phyloP scores from a whole-genome alignment of 2,329 filamentous ascomycete genomes.

The Fusarium luffae region DNA sequence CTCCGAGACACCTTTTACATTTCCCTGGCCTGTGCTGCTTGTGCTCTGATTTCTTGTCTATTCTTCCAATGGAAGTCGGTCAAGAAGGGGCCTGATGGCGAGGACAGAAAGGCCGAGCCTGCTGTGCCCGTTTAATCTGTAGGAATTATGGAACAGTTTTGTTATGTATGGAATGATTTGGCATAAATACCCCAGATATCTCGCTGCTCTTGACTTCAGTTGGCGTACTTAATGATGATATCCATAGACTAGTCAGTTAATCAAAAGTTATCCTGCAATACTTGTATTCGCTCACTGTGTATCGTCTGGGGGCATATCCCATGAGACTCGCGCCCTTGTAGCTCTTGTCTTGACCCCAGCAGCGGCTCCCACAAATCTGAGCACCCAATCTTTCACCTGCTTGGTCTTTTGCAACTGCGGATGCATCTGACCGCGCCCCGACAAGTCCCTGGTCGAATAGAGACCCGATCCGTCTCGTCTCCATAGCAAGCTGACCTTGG shows the following conservation, averaged over 20 bases:
- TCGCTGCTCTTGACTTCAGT: constrained; percentile 39
- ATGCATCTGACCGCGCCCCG: constrained; percentile 48
- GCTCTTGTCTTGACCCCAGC: constrained; percentile 25
- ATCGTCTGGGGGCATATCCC: constrained; percentile 56
- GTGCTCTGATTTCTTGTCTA: constrained; percentile 57
- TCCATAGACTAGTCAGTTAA: constrained; percentile 14
- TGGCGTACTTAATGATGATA: constrained; percentile 24
- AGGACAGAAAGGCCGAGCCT: constrained; percentile 45
- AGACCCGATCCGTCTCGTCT: constrained; percentile 63
- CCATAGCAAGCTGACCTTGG: constrained; percentile 74
- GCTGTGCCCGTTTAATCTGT: constrained; percentile 39
- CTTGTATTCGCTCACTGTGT: constrained; percentile 48
- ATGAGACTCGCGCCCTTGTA: constrained; percentile 43
- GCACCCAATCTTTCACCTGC: constrained; percentile 79
- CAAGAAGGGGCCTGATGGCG: constrained; percentile 53
- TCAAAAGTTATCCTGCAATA: neutral
- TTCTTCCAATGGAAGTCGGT: constrained; percentile 66
- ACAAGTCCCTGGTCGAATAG: constrained; percentile 65
- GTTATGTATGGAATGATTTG: constrained; percentile 29
- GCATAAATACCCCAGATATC: constrained; percentile 42
- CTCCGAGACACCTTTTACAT: constrained; percentile 65
- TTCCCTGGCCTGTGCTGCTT: constrained; percentile 59
- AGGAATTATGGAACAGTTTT: neutral
- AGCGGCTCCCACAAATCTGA: constrained; percentile 70
- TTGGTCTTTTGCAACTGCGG: constrained; percentile 71